Conservation (phyloP, 352 stramenopile species). For the Sclerospora graminicola region DNA sequence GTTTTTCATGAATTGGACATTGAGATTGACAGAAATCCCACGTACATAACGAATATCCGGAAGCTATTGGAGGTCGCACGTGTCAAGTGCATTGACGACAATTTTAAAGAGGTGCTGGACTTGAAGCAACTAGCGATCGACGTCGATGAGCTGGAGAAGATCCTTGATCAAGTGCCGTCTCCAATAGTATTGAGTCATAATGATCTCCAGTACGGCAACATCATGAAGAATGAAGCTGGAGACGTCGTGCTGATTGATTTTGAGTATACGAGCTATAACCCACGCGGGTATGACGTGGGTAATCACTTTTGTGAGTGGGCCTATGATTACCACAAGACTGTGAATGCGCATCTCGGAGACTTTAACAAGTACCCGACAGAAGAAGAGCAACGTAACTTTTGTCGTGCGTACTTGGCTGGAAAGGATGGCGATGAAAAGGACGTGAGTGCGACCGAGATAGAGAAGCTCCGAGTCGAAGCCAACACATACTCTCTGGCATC, state of each 20-base stretch:
- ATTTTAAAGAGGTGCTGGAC: constrained; percentile 38
- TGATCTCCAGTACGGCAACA: constrained; percentile 90
- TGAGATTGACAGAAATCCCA: constrained; percentile 45
- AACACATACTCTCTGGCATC: constrained; percentile 80
- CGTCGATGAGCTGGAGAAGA: constrained; percentile 45
- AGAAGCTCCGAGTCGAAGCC: constrained; percentile 50
- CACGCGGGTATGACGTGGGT: constrained; percentile 83
- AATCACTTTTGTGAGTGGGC: constrained; percentile 90
- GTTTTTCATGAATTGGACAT: constrained; percentile 64
- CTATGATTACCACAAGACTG: constrained; percentile 77
- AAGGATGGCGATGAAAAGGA: constrained; percentile 26
- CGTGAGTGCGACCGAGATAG: constrained; percentile 46
- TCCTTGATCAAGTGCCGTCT: constrained; percentile 48
- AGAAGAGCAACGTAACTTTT: constrained; percentile 61
- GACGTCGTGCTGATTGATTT: constrained; percentile 88
- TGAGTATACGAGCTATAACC: constrained; percentile 91
- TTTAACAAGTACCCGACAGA: constrained; percentile 62
- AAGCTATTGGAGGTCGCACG: constrained; percentile 49
- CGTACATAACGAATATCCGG: constrained; percentile 44
- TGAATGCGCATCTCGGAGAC: constrained; percentile 66
- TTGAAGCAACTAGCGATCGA: constrained; percentile 33
- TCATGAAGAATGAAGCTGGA: constrained; percentile 63
- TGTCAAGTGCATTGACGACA: constrained; percentile 35
- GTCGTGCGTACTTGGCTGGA: constrained; percentile 49
- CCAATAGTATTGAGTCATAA: constrained; percentile 87